phyloP scores from a whole-genome alignment of 2,329 filamentous ascomycete genomes.

The Aureobasidium sp. region DNA sequence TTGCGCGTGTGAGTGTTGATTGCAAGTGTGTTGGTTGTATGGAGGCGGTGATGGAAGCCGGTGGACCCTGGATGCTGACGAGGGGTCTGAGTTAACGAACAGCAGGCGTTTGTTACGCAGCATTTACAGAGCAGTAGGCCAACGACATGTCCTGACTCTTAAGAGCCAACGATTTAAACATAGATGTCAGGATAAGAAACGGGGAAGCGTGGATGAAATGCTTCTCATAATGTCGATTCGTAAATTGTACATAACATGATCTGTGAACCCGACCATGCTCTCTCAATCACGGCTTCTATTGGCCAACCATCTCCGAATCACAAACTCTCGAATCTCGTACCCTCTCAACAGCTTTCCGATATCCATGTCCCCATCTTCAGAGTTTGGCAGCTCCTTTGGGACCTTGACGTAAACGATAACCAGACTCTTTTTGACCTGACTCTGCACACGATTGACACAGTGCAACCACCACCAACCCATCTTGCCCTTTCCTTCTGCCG shows the following conservation, averaged over 20 bases:
- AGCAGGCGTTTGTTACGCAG: not conserved
- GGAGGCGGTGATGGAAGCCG: not conserved
- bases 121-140: not conserved
- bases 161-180: too few species aligned
- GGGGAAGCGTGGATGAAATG: too few species aligned
- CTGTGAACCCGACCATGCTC: not conserved
- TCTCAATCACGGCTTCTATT: conserved; percentile 63
- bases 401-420: conserved; percentile 89
- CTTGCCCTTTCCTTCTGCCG: conserved; percentile 44
- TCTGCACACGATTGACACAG: conserved; percentile 80
- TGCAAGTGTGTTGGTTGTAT: not conserved
- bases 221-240: too few species aligned
- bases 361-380: conserved; percentile 41
- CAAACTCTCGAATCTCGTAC: conserved; percentile 74
- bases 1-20: not conserved
- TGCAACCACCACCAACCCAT: conserved; percentile 75
- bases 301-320: conserved; percentile 74
- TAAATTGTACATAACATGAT: too few species aligned
- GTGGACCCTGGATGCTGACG: not conserved
- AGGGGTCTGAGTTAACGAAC: not conserved
- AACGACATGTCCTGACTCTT: not conserved
- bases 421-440: conserved; percentile 83
- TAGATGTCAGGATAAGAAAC: too few species aligned
- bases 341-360: conserved; percentile 57
- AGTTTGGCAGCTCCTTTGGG: conserved; percentile 50